Evolutionary conservation across 108 stramenopile genomes (phyloP), one percentile per base, ranked within the genome.

Genomic region (Nannochloropsis oceanica): DNA sequence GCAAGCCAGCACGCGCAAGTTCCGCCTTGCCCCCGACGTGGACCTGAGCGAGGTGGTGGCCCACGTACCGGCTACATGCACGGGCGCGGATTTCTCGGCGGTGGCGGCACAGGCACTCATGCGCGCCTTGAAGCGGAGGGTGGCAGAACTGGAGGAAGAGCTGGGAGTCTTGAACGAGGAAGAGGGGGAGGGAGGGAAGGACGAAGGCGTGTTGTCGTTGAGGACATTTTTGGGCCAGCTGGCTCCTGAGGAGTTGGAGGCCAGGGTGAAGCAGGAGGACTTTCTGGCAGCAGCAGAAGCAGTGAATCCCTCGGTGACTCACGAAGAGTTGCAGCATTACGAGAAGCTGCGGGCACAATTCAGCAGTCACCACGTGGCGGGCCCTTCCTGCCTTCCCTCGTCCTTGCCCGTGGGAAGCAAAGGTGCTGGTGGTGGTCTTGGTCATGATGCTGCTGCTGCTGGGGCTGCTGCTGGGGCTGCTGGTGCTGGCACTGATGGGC

Each of bases 31-130:
- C 34, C 91, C 91, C 42, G 93, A 92, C n/a, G 81, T 80, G 24
- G 86, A 92, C 84, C 79, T 93, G 25, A 46, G 85, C 79, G 50
- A 89, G 50, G 92, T 96, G 26, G 94, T 94, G 82, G 89, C 92
- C 12, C 87, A 89, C 12, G 86, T 96, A 25, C 95, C 97, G 11
- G 84, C 91, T 10, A 91, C 93, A 25, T 90, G 97, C 34, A 96
- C 94, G 79, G 96, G 96, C 26, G 97, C 97, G 0, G 97, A 98
- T 84, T 94, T 98, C 81, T 94, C 96, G 22, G 93, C 94, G 22
- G 92, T 97, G 26, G 95, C 94, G 12, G 94, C 92, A 42, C 93
- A 92, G 24, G 96, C 96, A 46, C 86, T 96, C 12, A 92, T 93
- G 88, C 87, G 85, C 14, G 94, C 94, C 24, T 84, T 95, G 25